A percentile compares a stretch with the other conserved stretches of the same genome.
Conservation (phyloP, 768 basidiomycete species). For the Kwoniella heveanensis region DNA sequence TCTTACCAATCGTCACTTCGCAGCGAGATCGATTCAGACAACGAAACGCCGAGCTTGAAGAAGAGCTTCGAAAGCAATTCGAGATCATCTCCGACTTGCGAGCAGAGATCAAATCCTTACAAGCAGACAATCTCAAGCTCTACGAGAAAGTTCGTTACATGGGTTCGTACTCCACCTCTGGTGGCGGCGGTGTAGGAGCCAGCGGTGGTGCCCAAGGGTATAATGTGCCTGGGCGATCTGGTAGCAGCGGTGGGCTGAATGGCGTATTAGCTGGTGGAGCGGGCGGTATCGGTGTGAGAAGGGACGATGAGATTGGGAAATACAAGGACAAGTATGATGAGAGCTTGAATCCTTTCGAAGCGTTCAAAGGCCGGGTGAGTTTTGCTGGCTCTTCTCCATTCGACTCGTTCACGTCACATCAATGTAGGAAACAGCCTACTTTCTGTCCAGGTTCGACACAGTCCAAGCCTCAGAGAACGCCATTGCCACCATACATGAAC, state of each 20-base stretch:
- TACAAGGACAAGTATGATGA: constrained; percentile 93
- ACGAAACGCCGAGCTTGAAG: constrained; percentile 94
- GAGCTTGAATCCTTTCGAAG: constrained; percentile 97
- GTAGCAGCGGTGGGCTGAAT: constrained; percentile 23
- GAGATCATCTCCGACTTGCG: constrained; percentile 92
- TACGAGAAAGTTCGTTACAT: constrained; percentile 99
- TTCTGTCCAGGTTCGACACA: no score
- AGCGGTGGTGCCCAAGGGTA: constrained; percentile 19
- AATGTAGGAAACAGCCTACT: no score
- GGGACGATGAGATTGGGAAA: constrained; percentile 75
- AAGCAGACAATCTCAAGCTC: constrained; percentile 92
- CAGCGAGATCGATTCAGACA: constrained; percentile 97
- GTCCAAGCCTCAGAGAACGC: no score
- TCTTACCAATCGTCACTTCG: constrained; percentile 96
- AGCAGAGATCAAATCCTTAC: constrained; percentile 83
- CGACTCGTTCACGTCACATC: no score
- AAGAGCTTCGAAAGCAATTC: constrained; percentile 96
- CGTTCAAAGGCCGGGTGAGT: constrained; percentile 89
- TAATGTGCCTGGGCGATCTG: constrained; percentile 16
- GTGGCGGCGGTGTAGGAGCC: constrained; percentile 17
- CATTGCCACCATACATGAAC: no score
- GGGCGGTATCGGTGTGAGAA: constrained; percentile 16
- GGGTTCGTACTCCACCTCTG: constrained; percentile 77
- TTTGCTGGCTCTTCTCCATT: no score
- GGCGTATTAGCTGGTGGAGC: constrained; percentile 32